A percentile compares a stretch with the other conserved stretches of the same genome.
Evolutionary conservation across 345 rosid species (phyloP).

Genomic region (Gossypium sturtianum): DNA sequence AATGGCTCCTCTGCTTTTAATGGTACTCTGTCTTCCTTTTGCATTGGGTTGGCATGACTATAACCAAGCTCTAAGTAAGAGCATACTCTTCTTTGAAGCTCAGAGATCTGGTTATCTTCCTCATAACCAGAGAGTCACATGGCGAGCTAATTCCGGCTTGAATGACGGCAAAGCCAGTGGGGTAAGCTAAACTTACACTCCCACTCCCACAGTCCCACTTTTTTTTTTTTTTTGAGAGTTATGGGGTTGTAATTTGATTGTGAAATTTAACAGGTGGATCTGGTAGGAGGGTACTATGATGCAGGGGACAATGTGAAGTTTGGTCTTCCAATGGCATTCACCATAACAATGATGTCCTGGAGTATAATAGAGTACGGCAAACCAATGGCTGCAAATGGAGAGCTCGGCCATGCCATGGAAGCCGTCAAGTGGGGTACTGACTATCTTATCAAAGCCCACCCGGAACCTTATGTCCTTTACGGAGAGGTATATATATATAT

Average conservation of each 20-base stretch:
- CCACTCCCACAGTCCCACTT: background rate
- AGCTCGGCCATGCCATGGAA: constrained; percentile 77
- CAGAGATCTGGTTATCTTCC: constrained; percentile 97
- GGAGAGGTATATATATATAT: constrained; percentile 64
- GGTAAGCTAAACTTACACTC: constrained; percentile 39
- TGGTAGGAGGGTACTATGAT: constrained; percentile 96
- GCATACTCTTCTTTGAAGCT: constrained; percentile 96
- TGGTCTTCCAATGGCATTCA: constrained; percentile 97
- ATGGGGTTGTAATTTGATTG: background rate
- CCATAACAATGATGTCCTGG: constrained; percentile 98
- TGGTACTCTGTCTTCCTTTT: constrained; percentile 48
- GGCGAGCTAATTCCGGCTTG: constrained; percentile 92
- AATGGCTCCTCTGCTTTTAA: constrained; percentile 40
- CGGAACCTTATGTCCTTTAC: constrained; percentile 81
- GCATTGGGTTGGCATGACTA: constrained; percentile 84
- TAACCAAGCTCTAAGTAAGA: constrained; percentile 74
- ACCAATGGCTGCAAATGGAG: constrained; percentile 67
- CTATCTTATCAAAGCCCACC: constrained; percentile 94
- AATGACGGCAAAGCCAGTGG: constrained; percentile 90
- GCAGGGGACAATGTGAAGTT: constrained; percentile 99
- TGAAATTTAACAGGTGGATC: constrained; percentile 62
- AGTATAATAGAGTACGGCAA: constrained; percentile 84
- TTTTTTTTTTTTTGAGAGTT: background rate
- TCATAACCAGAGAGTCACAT: constrained; percentile 70
- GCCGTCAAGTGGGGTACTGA: constrained; percentile 99